phyloP scores from a whole-genome alignment of 129 eudicot genomes.

The Flaveria sonorensis region DNA sequence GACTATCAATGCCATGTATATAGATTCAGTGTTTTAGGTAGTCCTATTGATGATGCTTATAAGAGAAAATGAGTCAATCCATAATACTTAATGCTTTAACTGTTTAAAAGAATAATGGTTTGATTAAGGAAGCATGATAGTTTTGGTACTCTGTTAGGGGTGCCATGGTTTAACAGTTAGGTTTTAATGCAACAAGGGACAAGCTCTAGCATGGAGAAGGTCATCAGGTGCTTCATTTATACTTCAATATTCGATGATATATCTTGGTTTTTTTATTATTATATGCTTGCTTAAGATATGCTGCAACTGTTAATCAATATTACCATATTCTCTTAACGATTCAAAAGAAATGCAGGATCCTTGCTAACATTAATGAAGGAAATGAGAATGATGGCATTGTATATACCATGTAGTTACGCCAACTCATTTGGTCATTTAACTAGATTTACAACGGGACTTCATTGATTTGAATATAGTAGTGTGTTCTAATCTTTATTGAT shows the following conservation, averaged over 20 bases:
- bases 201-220: background rate
- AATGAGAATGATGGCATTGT: background rate
- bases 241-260: background rate
- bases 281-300: constrained; percentile 7
- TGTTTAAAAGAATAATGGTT: background rate
- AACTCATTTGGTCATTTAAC: background rate
- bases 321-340: background rate
- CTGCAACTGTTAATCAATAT: constrained; percentile 2
- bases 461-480: background rate
- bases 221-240: background rate
- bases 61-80: background rate
- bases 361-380: background rate
- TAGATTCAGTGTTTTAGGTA: background rate
- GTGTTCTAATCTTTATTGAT: background rate
- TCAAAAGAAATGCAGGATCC: background rate
- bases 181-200: background rate
- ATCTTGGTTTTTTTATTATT: background rate
- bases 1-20: background rate
- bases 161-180: background rate
- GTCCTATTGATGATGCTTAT: background rate
- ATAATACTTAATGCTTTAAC: background rate
- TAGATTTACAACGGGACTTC: background rate
- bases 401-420: background rate
- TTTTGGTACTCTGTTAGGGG: background rate
- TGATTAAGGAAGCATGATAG: background rate